Percentiles rank a stretch among this genome's conserved stretches.
Evolutionary conservation across 805 yeast genomes (phyloP).

Genomic region (Geotrichum ghanense): DNA sequence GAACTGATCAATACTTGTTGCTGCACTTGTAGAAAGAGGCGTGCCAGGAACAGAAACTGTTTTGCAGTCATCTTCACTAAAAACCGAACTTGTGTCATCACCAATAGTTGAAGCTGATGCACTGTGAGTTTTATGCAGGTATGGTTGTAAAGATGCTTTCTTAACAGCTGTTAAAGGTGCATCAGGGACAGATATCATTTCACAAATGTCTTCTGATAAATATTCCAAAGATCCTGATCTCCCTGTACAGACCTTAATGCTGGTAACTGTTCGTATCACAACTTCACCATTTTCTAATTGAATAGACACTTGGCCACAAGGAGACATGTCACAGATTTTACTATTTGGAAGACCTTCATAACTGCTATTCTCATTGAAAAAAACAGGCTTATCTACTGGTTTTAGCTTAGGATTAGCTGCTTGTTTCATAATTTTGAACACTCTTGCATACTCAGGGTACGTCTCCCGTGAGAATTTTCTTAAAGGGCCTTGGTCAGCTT

Average conservation of each 20-base stretch:
- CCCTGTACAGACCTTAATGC: constrained; percentile 19
- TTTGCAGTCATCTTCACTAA: too few relatives aligned
- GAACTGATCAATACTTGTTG: constrained; percentile 12
- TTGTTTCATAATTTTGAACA: constrained; percentile 19
- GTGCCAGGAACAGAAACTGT: too few relatives aligned
- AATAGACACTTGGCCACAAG: constrained; percentile 11
- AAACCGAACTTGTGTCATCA: background rate
- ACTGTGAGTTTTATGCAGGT: background rate
- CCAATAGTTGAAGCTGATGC: background rate
- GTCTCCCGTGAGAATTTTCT: constrained; percentile 20
- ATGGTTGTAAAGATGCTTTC: constrained; percentile 1
- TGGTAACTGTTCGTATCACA: constrained; percentile 6
- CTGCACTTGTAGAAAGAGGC: background rate
- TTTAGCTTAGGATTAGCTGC: constrained; percentile 6
- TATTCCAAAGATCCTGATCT: constrained; percentile 21
- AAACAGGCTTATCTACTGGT: background rate
- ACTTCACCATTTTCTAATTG: constrained; percentile 9
- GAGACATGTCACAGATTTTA: constrained; percentile 6
- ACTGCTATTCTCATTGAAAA: constrained; percentile 1
- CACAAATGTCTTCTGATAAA: constrained; percentile 11
- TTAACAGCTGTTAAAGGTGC: background rate
- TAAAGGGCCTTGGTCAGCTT: constrained; percentile 16
- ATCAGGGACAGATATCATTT: constrained; percentile 9
- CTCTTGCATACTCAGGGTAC: constrained; percentile 23
- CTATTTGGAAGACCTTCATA: constrained; percentile 18